phyloP scores from a whole-genome alignment of 2,329 filamentous ascomycete genomes.

The Xylariaceae sp. region DNA sequence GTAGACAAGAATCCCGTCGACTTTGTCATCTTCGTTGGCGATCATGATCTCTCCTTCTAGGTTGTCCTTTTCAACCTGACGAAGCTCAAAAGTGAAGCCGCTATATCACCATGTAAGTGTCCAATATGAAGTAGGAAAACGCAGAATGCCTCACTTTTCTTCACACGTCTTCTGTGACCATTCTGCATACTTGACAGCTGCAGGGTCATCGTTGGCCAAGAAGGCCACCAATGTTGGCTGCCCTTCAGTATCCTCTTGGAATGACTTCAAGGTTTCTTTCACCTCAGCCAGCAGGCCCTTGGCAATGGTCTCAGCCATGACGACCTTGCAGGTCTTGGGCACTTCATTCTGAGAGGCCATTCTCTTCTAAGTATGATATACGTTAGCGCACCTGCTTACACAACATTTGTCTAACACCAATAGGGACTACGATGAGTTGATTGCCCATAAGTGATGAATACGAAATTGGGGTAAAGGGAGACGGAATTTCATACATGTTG shows the following conservation, averaged over 20 bases:
- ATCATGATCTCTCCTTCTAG: slow-evolving; percentile 85
- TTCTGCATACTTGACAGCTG: slow-evolving; percentile 89
- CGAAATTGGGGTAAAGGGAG: no score
- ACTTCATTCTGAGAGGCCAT: slow-evolving; percentile 42
- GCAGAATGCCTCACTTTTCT: slow-evolving; percentile 73
- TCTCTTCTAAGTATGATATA: slow-evolving; percentile 14
- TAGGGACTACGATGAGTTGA: not conserved
- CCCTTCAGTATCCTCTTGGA: slow-evolving; percentile 54
- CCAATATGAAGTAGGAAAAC: slow-evolving; percentile 5
- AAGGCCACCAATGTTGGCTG: slow-evolving; percentile 85
- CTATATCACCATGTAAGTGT: slow-evolving; percentile 43
- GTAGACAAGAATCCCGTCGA: slow-evolving; percentile 95
- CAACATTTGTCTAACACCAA: not conserved
- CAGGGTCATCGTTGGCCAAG: slow-evolving; percentile 86
- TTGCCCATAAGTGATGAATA: no score
- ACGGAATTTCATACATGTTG: slow-evolving; percentile 13
- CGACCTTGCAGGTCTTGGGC: slow-evolving; percentile 82
- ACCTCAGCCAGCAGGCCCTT: slow-evolving; percentile 79
- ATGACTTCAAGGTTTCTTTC: slow-evolving; percentile 66
- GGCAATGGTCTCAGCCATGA: slow-evolving; percentile 83
- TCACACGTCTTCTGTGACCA: slow-evolving; percentile 96
- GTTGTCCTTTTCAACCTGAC: slow-evolving; percentile 77
- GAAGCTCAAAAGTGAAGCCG: slow-evolving; percentile 86
- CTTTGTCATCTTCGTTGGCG: slow-evolving; percentile 73
- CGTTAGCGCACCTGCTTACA: not conserved